Conservation (phyloP, 805 yeast genomes). For the Brettanomyces anomalus region DNA sequence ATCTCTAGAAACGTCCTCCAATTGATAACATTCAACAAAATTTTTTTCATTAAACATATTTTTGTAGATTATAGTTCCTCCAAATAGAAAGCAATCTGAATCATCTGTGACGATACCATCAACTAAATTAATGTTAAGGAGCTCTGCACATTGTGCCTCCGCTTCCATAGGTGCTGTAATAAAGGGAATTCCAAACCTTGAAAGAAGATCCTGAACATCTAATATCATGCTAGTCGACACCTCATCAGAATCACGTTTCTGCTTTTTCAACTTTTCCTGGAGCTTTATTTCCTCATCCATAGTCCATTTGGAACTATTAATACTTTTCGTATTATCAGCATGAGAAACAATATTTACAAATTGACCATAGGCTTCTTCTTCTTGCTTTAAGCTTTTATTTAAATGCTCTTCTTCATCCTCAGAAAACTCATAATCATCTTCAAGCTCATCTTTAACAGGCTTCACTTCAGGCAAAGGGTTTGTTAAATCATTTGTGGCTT, state of each 20-base stretch:
- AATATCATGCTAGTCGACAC: constrained; percentile 78
- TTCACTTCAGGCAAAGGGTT: neutral
- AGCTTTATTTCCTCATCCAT: constrained; percentile 37
- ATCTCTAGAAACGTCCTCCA: constrained; percentile 46
- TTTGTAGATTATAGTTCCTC: constrained; percentile 75
- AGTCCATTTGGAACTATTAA: constrained; percentile 18
- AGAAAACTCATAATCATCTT: constrained; percentile 48
- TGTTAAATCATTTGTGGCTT: constrained; percentile 1
- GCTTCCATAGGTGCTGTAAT: constrained; percentile 98
- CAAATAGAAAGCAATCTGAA: constrained; percentile 92
- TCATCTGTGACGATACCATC: constrained; percentile 97
- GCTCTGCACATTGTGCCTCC: constrained; percentile 94
- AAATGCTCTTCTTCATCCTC: constrained; percentile 73
- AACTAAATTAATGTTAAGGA: constrained; percentile 58
- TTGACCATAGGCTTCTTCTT: constrained; percentile 61
- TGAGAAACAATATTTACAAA: constrained; percentile 39
- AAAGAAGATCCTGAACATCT: constrained; percentile 83
- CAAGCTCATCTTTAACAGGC: constrained; percentile 10
- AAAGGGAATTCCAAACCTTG: constrained; percentile 88
- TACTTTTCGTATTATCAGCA: neutral
- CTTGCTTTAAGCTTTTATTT: constrained; percentile 53
- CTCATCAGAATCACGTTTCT: constrained; percentile 83
- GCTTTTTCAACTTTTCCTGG: constrained; percentile 54
- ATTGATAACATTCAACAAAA: constrained; percentile 77
- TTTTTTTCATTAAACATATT: constrained; percentile 92